These are phyloP conservation scores for Hirschfeldia incana DNA, from an alignment of 345 rosid genomes.

Conservation along the genomic window DNA sequence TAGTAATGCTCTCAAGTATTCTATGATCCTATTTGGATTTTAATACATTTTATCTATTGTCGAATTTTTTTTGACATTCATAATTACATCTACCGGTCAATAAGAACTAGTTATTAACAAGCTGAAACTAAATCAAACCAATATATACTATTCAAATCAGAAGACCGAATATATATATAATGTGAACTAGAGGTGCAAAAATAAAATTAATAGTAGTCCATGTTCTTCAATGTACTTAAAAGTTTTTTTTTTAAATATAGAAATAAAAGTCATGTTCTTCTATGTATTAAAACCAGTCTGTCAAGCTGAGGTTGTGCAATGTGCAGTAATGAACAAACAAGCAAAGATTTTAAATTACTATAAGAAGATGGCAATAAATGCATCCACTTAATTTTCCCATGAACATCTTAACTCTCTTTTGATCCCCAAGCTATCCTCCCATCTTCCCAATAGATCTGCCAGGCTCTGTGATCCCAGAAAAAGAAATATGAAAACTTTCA, in stretches of 20 bases:
- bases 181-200: background rate
- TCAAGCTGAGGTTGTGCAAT: slow-evolving; percentile 34
- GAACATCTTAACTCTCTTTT: slow-evolving; percentile 1
- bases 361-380: slow-evolving; percentile 19
- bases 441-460: slow-evolving; percentile 17
- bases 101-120: background rate
- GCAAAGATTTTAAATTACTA: background rate
- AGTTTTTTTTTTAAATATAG: background rate
- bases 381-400: slow-evolving; percentile 23
- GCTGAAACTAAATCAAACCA: slow-evolving; percentile 3
- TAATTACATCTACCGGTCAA: background rate
- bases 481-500: background rate
- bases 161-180: background rate
- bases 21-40: background rate
- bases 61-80: background rate
- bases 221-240: background rate
- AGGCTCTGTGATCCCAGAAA: slow-evolving; percentile 17
- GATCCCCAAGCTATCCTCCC: background rate
- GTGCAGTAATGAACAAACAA: slow-evolving; percentile 38
- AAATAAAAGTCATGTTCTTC: background rate
- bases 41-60: background rate
- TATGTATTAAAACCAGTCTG: slow-evolving; percentile 34
- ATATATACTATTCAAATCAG: slow-evolving; percentile 3
- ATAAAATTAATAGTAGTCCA: background rate
- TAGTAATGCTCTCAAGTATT: background rate